phyloP scores from a whole-genome alignment of 1,139 yeast genomes.

The Spathaspora sp. region DNA sequence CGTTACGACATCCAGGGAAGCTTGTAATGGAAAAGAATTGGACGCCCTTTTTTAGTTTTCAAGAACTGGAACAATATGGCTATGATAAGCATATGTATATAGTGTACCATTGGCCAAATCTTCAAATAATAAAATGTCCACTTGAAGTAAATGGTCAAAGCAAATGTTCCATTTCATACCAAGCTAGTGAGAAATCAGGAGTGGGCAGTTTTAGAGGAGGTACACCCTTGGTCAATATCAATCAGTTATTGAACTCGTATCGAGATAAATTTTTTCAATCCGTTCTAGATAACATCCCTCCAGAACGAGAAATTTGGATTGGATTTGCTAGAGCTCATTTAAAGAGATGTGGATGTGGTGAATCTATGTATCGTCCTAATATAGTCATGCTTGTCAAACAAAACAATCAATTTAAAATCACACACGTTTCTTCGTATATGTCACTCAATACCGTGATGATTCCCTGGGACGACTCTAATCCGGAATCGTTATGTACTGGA shows the following conservation, averaged over 20 bases:
- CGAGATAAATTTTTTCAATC: slow-evolving; percentile 4
- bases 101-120: slow-evolving; percentile 36
- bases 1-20: not conserved
- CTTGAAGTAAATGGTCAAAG: slow-evolving; percentile 7
- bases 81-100: slow-evolving; percentile 30
- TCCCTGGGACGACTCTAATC: slow-evolving; percentile 26
- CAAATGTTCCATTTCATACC: not conserved
- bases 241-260: slow-evolving; percentile 13
- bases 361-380: slow-evolving; percentile 45
- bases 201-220: slow-evolving; percentile 35
- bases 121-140: slow-evolving; percentile 36
- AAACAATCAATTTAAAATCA: slow-evolving; percentile 28
- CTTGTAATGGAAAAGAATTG: slow-evolving; percentile 31
- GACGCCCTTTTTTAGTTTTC: slow-evolving; percentile 36
- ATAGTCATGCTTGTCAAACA: slow-evolving; percentile 40
- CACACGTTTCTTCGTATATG: slow-evolving; percentile 29
- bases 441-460: slow-evolving; percentile 32
- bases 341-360: slow-evolving; percentile 47
- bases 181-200: not conserved
- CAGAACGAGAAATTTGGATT: slow-evolving; percentile 43
- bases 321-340: slow-evolving; percentile 50
- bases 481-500: slow-evolving; percentile 26
- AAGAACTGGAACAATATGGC: slow-evolving; percentile 16
- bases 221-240: slow-evolving; percentile 22
- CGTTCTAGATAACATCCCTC: slow-evolving; percentile 15